A percentile compares a stretch with the other conserved stretches of the same genome.
Evolutionary conservation across 108 stramenopile species (phyloP).

Genomic region (Cyclotella sp.): DNA sequence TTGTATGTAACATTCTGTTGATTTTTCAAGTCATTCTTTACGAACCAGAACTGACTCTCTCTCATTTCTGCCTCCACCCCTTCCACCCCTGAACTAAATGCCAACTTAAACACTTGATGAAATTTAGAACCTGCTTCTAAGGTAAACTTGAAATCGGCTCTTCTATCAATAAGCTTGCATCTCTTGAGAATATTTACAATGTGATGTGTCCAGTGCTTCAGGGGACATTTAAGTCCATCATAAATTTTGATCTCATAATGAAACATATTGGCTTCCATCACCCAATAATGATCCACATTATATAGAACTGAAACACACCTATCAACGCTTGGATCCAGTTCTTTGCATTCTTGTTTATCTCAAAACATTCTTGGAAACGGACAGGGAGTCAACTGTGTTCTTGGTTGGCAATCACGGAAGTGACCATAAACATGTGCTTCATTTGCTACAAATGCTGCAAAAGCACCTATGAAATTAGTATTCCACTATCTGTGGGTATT

Average conservation of each 20-base stretch:
- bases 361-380: background rate
- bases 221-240: conserved; percentile 12
- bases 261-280: background rate
- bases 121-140: background rate
- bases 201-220: background rate
- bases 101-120: background rate
- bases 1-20: conserved; percentile 13
- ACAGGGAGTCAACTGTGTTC: background rate
- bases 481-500: conserved; percentile 10
- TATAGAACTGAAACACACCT: background rate
- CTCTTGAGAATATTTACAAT: conserved; percentile 3
- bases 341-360: background rate
- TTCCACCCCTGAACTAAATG: background rate
- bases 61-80: background rate
- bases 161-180: background rate
- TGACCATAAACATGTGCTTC: background rate
- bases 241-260: background rate
- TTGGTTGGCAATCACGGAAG: background rate
- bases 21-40: background rate
- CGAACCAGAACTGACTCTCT: background rate
- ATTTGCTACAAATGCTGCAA: background rate
- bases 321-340: background rate
- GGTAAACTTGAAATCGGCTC: background rate
- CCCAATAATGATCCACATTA: conserved; percentile 1
- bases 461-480: conserved; percentile 1